These are phyloP conservation scores for Erucastrum elatum DNA, from an alignment of 345 rosid genomes.

Conservation along the genomic window DNA sequence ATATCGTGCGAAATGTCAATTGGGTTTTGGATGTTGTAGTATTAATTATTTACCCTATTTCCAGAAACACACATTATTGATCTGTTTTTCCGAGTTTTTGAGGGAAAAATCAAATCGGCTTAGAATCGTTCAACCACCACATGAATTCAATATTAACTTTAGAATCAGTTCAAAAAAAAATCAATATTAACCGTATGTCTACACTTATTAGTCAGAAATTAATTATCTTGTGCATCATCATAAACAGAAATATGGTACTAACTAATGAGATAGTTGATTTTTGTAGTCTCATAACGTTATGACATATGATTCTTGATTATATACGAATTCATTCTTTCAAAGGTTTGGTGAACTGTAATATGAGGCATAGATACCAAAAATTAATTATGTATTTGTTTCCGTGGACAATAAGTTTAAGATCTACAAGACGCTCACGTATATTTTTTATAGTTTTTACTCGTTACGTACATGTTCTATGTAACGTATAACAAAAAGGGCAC, in stretches of 20 bases:
- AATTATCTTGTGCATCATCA: neutral
- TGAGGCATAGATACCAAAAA: neutral
- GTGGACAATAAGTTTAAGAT: neutral
- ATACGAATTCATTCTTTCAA: neutral
- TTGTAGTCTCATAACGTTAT: neutral
- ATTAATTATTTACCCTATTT: neutral
- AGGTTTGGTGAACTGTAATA: neutral
- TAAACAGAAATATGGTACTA: neutral
- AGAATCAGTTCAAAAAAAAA: too few species aligned
- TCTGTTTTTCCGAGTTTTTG: neutral
- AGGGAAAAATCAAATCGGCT: neutral
- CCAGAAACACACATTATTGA: neutral
- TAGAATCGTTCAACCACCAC: neutral
- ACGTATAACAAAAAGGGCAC: neutral
- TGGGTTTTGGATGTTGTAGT: neutral
- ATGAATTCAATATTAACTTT: neutral
- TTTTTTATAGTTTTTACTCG: neutral
- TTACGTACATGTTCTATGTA: neutral
- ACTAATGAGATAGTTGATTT: neutral
- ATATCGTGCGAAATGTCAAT: constrained; percentile 25
- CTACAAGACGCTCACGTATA: neutral
- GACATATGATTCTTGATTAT: neutral
- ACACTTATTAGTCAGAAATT: neutral
- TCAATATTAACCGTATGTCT: neutral
- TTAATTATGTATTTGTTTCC: neutral